These are phyloP conservation scores for Mycogone perniciosa DNA, from an alignment of 2,329 filamentous ascomycete species.

Conservation along the genomic window DNA sequence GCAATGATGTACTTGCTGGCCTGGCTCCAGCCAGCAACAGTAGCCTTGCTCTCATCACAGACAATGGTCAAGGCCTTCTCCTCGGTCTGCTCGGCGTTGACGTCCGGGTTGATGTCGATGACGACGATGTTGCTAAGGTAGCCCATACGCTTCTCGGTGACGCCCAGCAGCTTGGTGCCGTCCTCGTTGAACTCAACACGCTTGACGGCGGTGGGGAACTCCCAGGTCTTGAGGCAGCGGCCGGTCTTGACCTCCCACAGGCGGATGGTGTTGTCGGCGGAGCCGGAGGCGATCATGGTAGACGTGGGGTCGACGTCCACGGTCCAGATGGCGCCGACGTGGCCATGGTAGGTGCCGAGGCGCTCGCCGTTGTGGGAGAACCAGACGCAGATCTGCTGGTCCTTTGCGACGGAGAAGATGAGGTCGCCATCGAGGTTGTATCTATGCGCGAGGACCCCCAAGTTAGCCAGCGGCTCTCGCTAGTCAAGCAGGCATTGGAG, in stretches of 20 bases:
- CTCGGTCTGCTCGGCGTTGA: constrained; percentile 74
- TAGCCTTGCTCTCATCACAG: constrained; percentile 93
- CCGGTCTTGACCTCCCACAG: constrained; percentile 95
- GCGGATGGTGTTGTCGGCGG: constrained; percentile 96
- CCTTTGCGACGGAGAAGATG: constrained; percentile 92
- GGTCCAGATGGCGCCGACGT: constrained; percentile 97
- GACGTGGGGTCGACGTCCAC: constrained; percentile 93
- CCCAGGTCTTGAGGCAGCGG: constrained; percentile 92
- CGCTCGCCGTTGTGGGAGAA: constrained; percentile 97
- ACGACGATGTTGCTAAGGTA: constrained; percentile 92
- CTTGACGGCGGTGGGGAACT: constrained; percentile 95
- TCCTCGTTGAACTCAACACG: constrained; percentile 96
- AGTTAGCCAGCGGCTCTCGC: constrained; percentile 5
- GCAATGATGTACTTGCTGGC: constrained; percentile 93
- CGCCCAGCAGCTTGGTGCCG: constrained; percentile 80
- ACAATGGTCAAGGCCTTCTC: constrained; percentile 83
- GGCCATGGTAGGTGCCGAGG: constrained; percentile 91
- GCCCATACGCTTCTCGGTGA: constrained; percentile 98
- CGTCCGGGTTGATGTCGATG: constrained; percentile 78
- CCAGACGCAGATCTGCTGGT: constrained; percentile 96
- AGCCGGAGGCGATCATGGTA: constrained; percentile 86
- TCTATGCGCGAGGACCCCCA: constrained; percentile 34
- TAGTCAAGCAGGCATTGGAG: constrained; percentile 1
- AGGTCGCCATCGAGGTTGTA: constrained; percentile 95
- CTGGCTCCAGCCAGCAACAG: constrained; percentile 95